Evolutionary conservation across 805 yeast species (phyloP).

Genomic region (Crinitomyces ghanaensis): DNA sequence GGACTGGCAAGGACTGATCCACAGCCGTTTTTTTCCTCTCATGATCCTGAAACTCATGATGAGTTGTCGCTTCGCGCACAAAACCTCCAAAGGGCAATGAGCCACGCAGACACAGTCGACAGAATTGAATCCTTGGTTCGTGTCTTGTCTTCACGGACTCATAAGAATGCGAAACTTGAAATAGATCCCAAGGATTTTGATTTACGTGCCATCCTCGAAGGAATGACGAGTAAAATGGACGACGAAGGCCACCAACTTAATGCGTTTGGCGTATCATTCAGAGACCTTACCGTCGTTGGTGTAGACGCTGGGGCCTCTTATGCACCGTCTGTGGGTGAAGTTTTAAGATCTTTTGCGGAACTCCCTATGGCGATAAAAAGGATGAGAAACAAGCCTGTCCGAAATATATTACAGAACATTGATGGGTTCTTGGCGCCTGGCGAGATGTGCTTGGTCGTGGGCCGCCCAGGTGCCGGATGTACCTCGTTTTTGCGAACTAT

Average conservation of each 20-base stretch:
- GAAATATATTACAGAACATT: slow-evolving; percentile 19
- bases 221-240: slow-evolving; percentile 11
- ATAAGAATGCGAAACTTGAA: slow-evolving; percentile 34
- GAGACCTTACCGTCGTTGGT: slow-evolving; percentile 33
- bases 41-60: slow-evolving; percentile 16
- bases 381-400: slow-evolving; percentile 8
- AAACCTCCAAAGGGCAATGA: slow-evolving; percentile 16
- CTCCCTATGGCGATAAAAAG: slow-evolving; percentile 14
- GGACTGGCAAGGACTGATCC: too few relatives aligned
- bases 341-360: slow-evolving; percentile 22
- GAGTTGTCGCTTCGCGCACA: slow-evolving; percentile 15
- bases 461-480: slow-evolving; percentile 76
- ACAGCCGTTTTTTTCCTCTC: too few relatives aligned
- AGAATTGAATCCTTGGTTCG: slow-evolving; percentile 40
- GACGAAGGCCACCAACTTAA: slow-evolving; percentile 28
- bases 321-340: slow-evolving; percentile 34
- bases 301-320: slow-evolving; percentile 36
- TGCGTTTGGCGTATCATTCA: slow-evolving; percentile 28
- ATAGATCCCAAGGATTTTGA: slow-evolving; percentile 37
- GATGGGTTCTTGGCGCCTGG: slow-evolving; percentile 40
- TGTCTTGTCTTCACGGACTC: slow-evolving; percentile 38
- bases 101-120: slow-evolving; percentile 26
- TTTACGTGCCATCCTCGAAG: slow-evolving; percentile 28
- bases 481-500: slow-evolving; percentile 56
- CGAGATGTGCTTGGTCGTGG: slow-evolving; percentile 57